Base-by-base conservation (phyloP, 768 basidiomycete genomes). In the Saitozyma sp. region DNA sequence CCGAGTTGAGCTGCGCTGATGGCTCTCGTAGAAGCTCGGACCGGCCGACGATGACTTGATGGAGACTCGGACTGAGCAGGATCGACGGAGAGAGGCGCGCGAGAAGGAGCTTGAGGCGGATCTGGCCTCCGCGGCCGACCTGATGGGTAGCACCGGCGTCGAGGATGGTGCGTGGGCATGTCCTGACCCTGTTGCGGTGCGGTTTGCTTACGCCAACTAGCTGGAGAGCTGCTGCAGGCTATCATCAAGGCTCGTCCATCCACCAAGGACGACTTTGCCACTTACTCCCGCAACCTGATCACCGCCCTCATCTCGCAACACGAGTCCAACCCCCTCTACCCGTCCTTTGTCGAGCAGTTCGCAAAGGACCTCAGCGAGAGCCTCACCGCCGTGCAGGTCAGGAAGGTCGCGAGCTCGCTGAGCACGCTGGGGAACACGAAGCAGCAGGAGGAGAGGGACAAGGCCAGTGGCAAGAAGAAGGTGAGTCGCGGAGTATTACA, bases 341-440 rank as follows among this genome's bases (percentile, higher is more conserved):
- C 88, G 6, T 68, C 84, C 0, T 97, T 99, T 70, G 84, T 92
- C 60, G 93, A 97, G 73, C 85, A 90, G 66, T 87, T 93, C 66
- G 86, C 86, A 16, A 87, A 88, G 51, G 87, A 87, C 55, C 81
- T 96, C 14, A 87, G 89, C 0, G 80, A 82, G 62, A 86, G 91
- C 6, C 84, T 98, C 58, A 89, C 88, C 71, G 92, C 97, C 64
- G 87, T 92, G 56, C 95, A 99, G 70, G 88, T 92, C 37, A 85
- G 93, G 64, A 97, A 97, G 77, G 90, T 86, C 0, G 90, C 92
- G 0, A 89, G 87, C 54, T 87, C 83, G 4, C 82, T 99, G 58
- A 91, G 90, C 14, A 88, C 90, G 3, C 83, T 98, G 7, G 89
- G 92, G 54, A 97, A 95, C 73, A 92, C 94, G 82, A 99, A 98